phyloP scores from a whole-genome alignment of 805 yeast species.

The Candida gorgasii region DNA sequence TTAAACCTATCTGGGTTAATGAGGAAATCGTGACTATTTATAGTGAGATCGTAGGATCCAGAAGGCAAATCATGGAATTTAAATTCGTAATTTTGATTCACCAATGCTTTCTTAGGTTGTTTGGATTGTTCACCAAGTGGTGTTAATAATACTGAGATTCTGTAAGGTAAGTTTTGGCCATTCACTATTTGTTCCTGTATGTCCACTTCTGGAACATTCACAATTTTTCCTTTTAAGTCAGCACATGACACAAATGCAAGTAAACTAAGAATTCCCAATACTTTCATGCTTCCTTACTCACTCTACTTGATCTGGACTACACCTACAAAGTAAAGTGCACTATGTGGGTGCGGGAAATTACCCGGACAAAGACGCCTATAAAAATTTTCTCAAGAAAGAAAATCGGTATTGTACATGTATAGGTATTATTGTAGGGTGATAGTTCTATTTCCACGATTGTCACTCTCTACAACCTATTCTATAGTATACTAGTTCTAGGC shows the following conservation, averaged over 20 bases:
- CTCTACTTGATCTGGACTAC: too few relatives aligned
- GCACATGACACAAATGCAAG: background rate
- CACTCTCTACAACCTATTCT: constrained; percentile 54
- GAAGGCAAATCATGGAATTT: constrained; percentile 20
- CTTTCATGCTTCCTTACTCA: too few relatives aligned
- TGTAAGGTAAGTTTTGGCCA: constrained; percentile 34
- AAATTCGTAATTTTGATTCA: constrained; percentile 29
- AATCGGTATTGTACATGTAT: constrained; percentile 45
- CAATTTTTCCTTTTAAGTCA: constrained; percentile 23
- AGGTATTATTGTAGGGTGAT: constrained; percentile 54
- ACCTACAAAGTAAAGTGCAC: too few relatives aligned
- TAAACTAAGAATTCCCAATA: background rate
- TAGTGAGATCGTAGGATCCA: constrained; percentile 37
- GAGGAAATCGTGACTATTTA: constrained; percentile 38
- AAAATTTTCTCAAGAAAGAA: constrained; percentile 6
- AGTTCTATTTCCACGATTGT: constrained; percentile 35
- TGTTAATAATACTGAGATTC: constrained; percentile 29
- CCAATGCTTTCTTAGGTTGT: constrained; percentile 15
- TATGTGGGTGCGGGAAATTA: too few relatives aligned
- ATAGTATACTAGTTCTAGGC: constrained; percentile 41
- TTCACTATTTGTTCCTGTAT: constrained; percentile 25
- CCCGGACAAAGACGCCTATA: constrained; percentile 5
- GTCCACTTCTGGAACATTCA: constrained; percentile 26
- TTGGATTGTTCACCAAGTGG: constrained; percentile 7
- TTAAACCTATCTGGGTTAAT: constrained; percentile 27